phyloP scores from a whole-genome alignment of 225 moss, liverwort and hornwort genomes.

The Ulota crispa region DNA sequence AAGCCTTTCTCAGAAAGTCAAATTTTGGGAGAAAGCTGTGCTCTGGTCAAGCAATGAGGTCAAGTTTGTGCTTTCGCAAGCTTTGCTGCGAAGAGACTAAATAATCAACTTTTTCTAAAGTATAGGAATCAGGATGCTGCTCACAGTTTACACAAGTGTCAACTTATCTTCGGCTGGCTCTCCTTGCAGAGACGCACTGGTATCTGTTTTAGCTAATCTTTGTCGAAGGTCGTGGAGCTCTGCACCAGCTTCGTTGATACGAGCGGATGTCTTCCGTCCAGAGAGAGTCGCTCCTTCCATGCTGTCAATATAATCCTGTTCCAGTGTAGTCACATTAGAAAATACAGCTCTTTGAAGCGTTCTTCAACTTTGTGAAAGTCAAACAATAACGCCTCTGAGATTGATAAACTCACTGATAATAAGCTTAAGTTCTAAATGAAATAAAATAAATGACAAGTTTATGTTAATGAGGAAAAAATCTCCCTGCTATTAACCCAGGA shows the following conservation, averaged over 20 bases:
- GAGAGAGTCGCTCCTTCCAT: conserved; percentile 97
- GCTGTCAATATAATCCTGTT: conserved; percentile 95
- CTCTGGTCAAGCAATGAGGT: conserved; percentile 6
- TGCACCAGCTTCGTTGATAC: conserved; percentile 68
- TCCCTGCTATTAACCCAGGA: no score
- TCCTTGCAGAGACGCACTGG: conserved; percentile 10
- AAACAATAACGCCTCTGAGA: no score
- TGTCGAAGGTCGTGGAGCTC: conserved; percentile 63
- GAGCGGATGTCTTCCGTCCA: conserved; percentile 72
- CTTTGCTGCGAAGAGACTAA: conserved; percentile 23
- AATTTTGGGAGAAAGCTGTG: background rate
- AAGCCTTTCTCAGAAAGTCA: conserved; percentile 5
- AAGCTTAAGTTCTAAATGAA: no score
- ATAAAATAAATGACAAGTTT: no score
- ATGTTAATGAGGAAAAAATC: no score
- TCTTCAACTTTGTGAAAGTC: background rate
- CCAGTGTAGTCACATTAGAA: background rate
- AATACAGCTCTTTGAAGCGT: background rate
- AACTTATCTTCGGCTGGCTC: conserved; percentile 40
- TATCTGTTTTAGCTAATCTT: conserved; percentile 46
- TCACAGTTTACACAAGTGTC: conserved; percentile 44
- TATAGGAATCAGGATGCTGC: conserved; percentile 19
- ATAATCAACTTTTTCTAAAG: conserved; percentile 18
- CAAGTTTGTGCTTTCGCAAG: conserved; percentile 21
- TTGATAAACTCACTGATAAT: no score